A percentile compares a stretch with the other conserved stretches of the same genome.
phyloP scores from a whole-genome alignment of 768 basidiomycete species.

The Trametes meyenii region DNA sequence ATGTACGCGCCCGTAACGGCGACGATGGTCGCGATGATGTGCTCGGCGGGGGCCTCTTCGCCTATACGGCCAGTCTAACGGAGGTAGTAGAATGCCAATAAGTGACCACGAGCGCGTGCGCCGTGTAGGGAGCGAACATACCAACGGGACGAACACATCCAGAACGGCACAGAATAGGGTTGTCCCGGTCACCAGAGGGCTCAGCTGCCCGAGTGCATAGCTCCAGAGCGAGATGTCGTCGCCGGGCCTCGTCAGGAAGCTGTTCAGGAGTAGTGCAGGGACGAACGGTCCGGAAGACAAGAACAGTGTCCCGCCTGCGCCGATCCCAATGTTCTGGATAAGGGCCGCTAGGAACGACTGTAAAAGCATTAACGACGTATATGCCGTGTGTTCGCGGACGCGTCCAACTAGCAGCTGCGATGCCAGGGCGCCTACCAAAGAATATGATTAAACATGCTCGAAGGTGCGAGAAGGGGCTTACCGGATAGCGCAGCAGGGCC shows the following conservation, averaged over 20 bases:
- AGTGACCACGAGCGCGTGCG: background rate
- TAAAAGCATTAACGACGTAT: slow-evolving; percentile 63
- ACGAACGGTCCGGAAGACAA: slow-evolving; percentile 61
- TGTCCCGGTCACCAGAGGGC: slow-evolving; percentile 59
- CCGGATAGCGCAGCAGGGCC: slow-evolving; percentile 76
- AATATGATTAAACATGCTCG: background rate
- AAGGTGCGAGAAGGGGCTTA: slow-evolving; percentile 35
- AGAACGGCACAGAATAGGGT: slow-evolving; percentile 62
- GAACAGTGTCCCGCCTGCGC: slow-evolving; percentile 78
- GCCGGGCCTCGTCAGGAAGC: slow-evolving; percentile 37
- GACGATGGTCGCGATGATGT: slow-evolving; percentile 83
- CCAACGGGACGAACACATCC: slow-evolving; percentile 91
- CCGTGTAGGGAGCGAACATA: slow-evolving; percentile 36
- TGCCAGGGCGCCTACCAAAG: slow-evolving; percentile 54
- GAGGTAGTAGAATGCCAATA: background rate
- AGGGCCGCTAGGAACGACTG: slow-evolving; percentile 56
- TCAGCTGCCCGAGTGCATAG: slow-evolving; percentile 62
- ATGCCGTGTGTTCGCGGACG: slow-evolving; percentile 60
- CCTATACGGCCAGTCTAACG: slow-evolving; percentile 83
- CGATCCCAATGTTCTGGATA: slow-evolving; percentile 68
- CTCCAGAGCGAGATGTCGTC: slow-evolving; percentile 55
- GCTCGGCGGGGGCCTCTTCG: slow-evolving; percentile 81
- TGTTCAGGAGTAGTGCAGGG: slow-evolving; percentile 56
- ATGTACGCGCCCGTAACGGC: slow-evolving; percentile 56
- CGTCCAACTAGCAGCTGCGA: slow-evolving; percentile 62